Evolutionary conservation across 306 rosid species (phyloP).

Genomic region (Ziziphus jujuba): DNA sequence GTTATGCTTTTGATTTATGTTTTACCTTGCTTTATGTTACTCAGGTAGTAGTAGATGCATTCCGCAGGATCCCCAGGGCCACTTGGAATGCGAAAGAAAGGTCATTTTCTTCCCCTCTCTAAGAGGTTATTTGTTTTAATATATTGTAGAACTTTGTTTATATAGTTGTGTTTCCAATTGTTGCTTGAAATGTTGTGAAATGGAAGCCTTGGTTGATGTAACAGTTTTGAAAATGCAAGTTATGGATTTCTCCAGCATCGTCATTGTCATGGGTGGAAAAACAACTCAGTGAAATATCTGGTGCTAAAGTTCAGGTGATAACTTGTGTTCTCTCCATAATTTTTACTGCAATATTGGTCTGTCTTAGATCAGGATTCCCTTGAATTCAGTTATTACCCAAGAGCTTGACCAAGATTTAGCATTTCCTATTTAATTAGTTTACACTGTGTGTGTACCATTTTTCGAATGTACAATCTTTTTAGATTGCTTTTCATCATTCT

Average conservation of each 20-base stretch:
- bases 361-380: background rate
- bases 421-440: background rate
- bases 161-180: constrained; percentile 4
- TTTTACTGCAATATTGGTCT: constrained; percentile 9
- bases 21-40: constrained; percentile 17
- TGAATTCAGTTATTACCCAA: background rate
- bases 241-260: constrained; percentile 79
- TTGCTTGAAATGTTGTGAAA: constrained; percentile 4
- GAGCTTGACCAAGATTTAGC: background rate
- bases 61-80: constrained; percentile 68
- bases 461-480: constrained; percentile 9
- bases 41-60: constrained; percentile 61
- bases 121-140: background rate
- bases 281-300: constrained; percentile 47
- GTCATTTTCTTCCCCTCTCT: constrained; percentile 27
- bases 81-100: constrained; percentile 82
- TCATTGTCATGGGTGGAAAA: constrained; percentile 69
- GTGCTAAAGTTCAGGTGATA: constrained; percentile 67
- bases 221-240: constrained; percentile 47
- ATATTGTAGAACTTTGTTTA: background rate
- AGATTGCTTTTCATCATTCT: constrained; percentile 7
- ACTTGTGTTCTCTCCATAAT: constrained; percentile 21
- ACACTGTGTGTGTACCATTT: background rate
- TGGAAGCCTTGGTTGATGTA: constrained; percentile 20
- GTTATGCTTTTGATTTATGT: constrained; percentile 13